A percentile compares a stretch with the other conserved stretches of the same genome.
Evolutionary conservation across 169 alveolate species (phyloP).

Genomic region (Amoebophrya sp.): DNA sequence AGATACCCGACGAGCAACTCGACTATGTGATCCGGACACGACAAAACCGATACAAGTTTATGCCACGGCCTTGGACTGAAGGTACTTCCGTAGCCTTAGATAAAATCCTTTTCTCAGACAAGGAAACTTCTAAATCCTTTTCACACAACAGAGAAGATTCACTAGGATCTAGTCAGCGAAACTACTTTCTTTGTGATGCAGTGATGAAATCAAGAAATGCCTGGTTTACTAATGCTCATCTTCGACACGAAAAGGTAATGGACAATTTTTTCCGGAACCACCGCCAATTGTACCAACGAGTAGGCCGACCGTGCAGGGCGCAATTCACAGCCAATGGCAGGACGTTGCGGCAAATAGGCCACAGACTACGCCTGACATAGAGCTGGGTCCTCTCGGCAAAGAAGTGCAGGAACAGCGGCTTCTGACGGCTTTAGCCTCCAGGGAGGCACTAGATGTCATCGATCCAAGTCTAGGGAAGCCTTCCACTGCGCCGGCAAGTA

Average conservation of each 20-base stretch:
- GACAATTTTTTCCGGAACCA: neutral
- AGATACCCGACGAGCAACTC: neutral
- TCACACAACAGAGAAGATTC: too few relatives aligned
- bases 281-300: neutral
- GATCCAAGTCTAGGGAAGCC: neutral
- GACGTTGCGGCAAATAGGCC: neutral
- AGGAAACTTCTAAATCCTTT: too few relatives aligned
- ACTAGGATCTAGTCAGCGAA: neutral
- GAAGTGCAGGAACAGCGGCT: neutral
- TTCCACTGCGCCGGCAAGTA: neutral
- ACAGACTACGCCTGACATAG: too few relatives aligned
- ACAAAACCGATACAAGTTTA: neutral
- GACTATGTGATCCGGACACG: neutral
- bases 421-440: neutral
- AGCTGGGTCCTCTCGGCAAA: too few relatives aligned
- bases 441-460: neutral
- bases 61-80: neutral
- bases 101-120: too few relatives aligned
- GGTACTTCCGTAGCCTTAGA: neutral
- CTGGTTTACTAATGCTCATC: too few relatives aligned
- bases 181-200: neutral
- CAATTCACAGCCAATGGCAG: neutral
- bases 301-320: neutral
- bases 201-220: too few relatives aligned
- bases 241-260: neutral